Conservation (phyloP, 2,329 filamentous ascomycete genomes). For the Venturia carpophila region DNA sequence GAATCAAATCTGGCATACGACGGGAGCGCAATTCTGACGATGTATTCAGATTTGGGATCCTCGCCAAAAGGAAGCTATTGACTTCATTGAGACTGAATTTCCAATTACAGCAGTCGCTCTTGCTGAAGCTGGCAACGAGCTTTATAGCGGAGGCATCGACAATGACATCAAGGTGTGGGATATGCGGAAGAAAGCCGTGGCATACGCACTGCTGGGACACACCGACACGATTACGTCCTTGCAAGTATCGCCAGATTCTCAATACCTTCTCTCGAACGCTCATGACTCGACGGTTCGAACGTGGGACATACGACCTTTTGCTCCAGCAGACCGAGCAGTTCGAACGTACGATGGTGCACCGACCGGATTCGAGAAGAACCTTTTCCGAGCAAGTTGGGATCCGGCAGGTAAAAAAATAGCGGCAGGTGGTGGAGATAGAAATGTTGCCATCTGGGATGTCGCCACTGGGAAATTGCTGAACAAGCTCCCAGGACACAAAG, state of each 20-base stretch:
- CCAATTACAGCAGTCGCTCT: conserved; percentile 86
- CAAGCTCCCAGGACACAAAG: conserved; percentile 92
- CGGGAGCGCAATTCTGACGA: neutral
- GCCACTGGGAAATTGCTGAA: conserved; percentile 85
- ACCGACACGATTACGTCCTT: conserved; percentile 87
- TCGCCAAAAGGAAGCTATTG: conserved; percentile 75
- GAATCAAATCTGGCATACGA: neutral
- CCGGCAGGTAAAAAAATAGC: conserved; percentile 76
- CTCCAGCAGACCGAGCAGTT: conserved; percentile 75
- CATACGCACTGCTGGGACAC: conserved; percentile 84
- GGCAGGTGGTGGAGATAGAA: conserved; percentile 82
- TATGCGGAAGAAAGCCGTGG: conserved; percentile 78
- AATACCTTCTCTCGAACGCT: conserved; percentile 80
- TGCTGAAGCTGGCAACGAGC: conserved; percentile 90
- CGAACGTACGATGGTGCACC: conserved; percentile 89
- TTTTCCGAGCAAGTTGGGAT: conserved; percentile 87
- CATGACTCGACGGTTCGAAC: conserved; percentile 92
- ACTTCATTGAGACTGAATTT: conserved; percentile 84
- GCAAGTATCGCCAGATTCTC: conserved; percentile 84
- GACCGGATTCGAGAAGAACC: conserved; percentile 80
- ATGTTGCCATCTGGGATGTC: conserved; percentile 82
- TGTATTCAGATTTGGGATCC: conserved; percentile 72
- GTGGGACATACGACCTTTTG: conserved; percentile 95
- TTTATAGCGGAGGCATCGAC: conserved; percentile 91
- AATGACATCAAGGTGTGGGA: conserved; percentile 98